Evolutionary conservation across 2,329 filamentous ascomycete genomes (phyloP).

Genomic region (Salinomyces thailandicus): DNA sequence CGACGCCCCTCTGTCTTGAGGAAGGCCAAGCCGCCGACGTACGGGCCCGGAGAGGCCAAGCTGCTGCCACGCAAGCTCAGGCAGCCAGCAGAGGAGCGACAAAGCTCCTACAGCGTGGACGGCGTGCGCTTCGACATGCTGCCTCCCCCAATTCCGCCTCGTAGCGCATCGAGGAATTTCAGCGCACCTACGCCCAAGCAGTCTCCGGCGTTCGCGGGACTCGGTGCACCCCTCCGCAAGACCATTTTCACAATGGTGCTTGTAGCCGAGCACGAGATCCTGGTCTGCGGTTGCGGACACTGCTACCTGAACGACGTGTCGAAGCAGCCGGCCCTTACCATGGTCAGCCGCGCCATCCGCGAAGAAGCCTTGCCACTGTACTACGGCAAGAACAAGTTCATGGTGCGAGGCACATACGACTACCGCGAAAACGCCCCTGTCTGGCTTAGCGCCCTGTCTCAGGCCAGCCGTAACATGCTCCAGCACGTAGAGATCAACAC

Average conservation of each 20-base stretch:
- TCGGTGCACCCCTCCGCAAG: conserved; percentile 2
- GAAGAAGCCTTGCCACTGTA: neutral
- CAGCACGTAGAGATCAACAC: conserved; percentile 6
- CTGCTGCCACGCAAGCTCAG: neutral
- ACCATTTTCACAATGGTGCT: conserved; percentile 1
- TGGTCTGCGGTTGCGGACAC: conserved; percentile 5
- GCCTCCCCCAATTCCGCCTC: neutral
- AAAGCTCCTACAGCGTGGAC: neutral
- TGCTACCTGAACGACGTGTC: neutral
- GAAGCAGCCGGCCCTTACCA: neutral
- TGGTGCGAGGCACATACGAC: conserved; percentile 1
- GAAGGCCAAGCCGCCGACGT: too few relatives aligned
- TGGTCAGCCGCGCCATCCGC: neutral
- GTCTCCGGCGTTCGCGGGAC: neutral
- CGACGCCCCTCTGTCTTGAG: too few relatives aligned
- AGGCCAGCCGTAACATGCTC: conserved; percentile 2
- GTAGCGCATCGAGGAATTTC: neutral
- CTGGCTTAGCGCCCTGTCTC: conserved; percentile 3
- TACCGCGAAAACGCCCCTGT: neutral
- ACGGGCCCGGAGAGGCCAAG: too few relatives aligned
- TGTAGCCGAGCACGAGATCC: conserved; percentile 1
- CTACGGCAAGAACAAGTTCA: conserved; percentile 4
- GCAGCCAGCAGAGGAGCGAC: neutral
- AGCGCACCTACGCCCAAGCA: neutral
- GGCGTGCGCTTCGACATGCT: neutral